Evolutionary conservation across 1,284 basidiomycete species (phyloP).

Genomic region (Xerocomus tenax): DNA sequence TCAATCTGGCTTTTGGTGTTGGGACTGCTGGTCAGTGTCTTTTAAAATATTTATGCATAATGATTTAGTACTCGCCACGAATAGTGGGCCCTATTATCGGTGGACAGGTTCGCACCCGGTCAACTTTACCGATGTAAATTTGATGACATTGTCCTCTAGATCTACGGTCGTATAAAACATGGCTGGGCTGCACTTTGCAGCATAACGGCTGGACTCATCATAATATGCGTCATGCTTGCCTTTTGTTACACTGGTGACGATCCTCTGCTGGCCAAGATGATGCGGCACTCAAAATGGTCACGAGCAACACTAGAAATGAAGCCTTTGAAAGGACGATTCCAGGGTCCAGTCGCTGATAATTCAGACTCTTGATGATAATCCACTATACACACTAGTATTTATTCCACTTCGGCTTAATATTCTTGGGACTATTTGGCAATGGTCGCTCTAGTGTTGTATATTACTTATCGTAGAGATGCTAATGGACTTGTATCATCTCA

Average conservation of each 20-base stretch:
- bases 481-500: conserved; percentile 2
- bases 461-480: conserved; percentile 5
- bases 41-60: not conserved
- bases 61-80: conserved; percentile 6
- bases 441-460: conserved; percentile 9
- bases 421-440: conserved; percentile 7
- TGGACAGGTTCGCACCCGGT: conserved; percentile 43
- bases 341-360: conserved; percentile 4
- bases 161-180: conserved; percentile 45
- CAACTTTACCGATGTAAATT: not conserved
- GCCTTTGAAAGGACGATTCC: conserved; percentile 2
- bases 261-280: conserved; percentile 33
- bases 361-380: conserved; percentile 3
- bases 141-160: conserved; percentile 29
- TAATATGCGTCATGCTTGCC: conserved; percentile 34
- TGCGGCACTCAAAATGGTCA: conserved; percentile 17
- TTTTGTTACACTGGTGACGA: conserved; percentile 43
- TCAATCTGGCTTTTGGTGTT: conserved; percentile 60
- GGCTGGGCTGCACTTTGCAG: conserved; percentile 54
- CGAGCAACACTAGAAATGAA: conserved; percentile 11
- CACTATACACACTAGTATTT: conserved; percentile 1
- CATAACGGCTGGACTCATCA: conserved; percentile 38
- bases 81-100: conserved; percentile 61
- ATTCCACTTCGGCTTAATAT: conserved; percentile 1
- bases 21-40: conserved; percentile 43